phyloP scores from a whole-genome alignment of 371 early-diverging fungal genomes.

The Mucor piriformis region DNA sequence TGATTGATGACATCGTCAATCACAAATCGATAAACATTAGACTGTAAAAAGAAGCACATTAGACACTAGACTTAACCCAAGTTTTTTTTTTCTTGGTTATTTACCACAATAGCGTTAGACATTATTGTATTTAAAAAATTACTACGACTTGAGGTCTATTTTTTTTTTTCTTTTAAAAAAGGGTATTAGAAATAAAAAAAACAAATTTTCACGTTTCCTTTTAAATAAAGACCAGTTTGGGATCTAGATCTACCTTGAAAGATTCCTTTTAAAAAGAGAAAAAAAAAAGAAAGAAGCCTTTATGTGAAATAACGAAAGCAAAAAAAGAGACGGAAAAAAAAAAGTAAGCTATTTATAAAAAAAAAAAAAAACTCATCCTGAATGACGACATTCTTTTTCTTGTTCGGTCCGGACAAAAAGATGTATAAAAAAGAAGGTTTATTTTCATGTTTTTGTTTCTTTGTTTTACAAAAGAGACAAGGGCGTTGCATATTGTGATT shows the following conservation, averaged over 20 bases:
- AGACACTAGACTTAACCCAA: neutral
- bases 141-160: neutral
- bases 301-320: neutral
- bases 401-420: too few relatives aligned
- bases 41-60: constrained; percentile 34
- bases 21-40: constrained; percentile 84
- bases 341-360: neutral
- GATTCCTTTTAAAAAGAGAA: neutral
- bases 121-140: constrained; percentile 18
- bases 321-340: neutral
- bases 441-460: too few relatives aligned
- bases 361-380: neutral
- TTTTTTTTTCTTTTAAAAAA: neutral
- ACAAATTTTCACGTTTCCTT: too few relatives aligned
- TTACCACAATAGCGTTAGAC: constrained; percentile 56
- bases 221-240: neutral
- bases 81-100: constrained; percentile 1
- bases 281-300: neutral
- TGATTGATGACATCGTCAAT: constrained; percentile 94
- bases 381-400: too few relatives aligned
- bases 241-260: neutral
- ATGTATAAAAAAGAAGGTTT: too few relatives aligned
- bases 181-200: neutral
- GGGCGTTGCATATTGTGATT: too few relatives aligned
- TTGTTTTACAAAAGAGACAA: too few relatives aligned